phyloP scores from a whole-genome alignment of 177 flowering plant genomes.

The Vitis hybrid region DNA sequence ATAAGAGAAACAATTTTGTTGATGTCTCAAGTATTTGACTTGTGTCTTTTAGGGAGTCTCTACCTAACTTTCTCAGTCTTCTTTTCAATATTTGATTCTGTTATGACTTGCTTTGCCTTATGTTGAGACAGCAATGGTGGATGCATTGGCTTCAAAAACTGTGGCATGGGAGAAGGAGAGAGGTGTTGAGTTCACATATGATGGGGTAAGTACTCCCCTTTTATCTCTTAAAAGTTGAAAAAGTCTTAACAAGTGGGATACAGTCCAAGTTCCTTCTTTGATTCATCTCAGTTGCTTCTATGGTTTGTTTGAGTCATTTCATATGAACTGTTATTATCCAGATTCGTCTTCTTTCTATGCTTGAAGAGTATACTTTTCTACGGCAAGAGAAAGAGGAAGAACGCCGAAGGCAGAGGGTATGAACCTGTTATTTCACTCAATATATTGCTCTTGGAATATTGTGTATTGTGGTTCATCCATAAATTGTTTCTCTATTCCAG shows the following conservation, averaged over 20 bases:
- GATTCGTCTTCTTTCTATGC: slow-evolving; percentile 43
- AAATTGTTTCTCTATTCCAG: slow-evolving; percentile 26
- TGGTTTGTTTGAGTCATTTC: not conserved
- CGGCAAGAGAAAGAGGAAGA: slow-evolving; percentile 48
- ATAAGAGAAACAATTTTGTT: too few species aligned
- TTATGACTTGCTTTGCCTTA: not conserved
- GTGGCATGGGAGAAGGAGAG: slow-evolving; percentile 46
- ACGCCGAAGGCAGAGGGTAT: slow-evolving; percentile 43
- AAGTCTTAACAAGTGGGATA: not conserved
- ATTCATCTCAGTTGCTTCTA: not conserved
- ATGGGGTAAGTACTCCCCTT: slow-evolving; percentile 33
- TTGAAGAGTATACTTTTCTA: slow-evolving; percentile 38
- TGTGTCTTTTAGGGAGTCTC: too few species aligned
- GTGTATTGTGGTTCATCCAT: not conserved
- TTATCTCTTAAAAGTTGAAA: not conserved
- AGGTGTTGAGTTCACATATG: slow-evolving; percentile 38
- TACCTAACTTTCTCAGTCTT: not conserved
- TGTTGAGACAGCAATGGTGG: slow-evolving; percentile 39
- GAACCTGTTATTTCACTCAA: not conserved
- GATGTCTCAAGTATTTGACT: too few species aligned
- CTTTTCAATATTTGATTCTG: not conserved
- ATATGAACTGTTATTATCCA: slow-evolving; percentile 7
- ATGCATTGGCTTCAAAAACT: slow-evolving; percentile 42
- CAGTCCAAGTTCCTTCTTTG: not conserved
- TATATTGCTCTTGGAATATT: not conserved